Conservation (phyloP, 768 basidiomycete species). For the Pulveroboletus sp. region DNA sequence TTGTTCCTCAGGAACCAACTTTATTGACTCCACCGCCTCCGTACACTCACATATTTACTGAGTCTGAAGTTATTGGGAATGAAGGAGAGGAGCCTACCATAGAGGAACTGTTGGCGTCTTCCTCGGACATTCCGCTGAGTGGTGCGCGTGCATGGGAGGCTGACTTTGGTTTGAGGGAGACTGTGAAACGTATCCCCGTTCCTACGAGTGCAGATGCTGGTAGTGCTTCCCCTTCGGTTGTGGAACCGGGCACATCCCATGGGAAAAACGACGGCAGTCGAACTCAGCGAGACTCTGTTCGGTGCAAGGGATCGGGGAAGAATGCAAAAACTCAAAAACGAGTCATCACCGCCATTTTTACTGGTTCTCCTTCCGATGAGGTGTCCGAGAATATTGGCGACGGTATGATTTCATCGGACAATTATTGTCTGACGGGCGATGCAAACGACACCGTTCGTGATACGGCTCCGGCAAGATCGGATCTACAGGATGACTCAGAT, state of each 20-base stretch:
- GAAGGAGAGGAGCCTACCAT: conserved; percentile 25
- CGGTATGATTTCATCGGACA: neutral
- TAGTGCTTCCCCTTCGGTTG: neutral
- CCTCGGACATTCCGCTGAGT: conserved; percentile 15
- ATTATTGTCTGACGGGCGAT: neutral
- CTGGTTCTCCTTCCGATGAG: conserved; percentile 10
- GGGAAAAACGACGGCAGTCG: neutral
- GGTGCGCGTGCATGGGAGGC: conserved; percentile 32
- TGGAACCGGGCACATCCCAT: neutral
- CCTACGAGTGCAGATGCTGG: neutral
- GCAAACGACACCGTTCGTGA: neutral
- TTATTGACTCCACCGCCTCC: conserved; percentile 15
- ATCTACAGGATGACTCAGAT: conserved; percentile 3
- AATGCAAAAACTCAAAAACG: conserved; percentile 11
- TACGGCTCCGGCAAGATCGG: neutral
- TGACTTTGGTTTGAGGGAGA: conserved; percentile 26
- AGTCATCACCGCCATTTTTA: conserved; percentile 30
- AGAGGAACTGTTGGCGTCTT: conserved; percentile 26
- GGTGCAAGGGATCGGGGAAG: conserved; percentile 5
- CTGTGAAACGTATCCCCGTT: conserved; percentile 26
- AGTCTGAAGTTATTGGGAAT: neutral
- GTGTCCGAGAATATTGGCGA: neutral
- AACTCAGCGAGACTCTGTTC: neutral
- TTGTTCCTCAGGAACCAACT: neutral
- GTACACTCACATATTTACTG: neutral